Evolutionary conservation across 179 eudicot genomes (phyloP), one percentile per base, ranked within the genome.

Genomic region (Carnegiea gigantea): DNA sequence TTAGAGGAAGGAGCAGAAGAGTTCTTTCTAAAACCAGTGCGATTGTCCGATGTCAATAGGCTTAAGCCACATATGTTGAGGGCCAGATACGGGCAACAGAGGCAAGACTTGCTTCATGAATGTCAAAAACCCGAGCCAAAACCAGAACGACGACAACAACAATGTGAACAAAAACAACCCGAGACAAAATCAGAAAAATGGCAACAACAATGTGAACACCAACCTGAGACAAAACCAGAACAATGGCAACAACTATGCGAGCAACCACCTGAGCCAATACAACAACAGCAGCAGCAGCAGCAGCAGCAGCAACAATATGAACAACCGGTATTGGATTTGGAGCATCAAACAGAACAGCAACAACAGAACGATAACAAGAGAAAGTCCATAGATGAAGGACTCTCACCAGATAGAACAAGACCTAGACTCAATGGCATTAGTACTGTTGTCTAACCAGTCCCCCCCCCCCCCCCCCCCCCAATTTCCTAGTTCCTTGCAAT

Each of bases 1-100:
- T 90, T 95, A 76, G 97, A 95, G 79, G 98, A 88, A 88, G 99
- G 99, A 77, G 99, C 99, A 49, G 94, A 95, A 74, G 97, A 94
- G 59, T 95, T 94, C 75, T 90, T 95, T 76, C 89, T 95, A 2
- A 95, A 95, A 89, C 99, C 99, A 70, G 95, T 95, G 83, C 83
- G 84, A 21, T 57, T 84, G 74, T 82, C 93, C 28, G 99, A 95
- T 88, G 92, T 95, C 72, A 90, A 86, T 82, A 94, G 91, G 88
- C 94, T 95, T 40, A 90, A 62, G 79, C 94, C 95, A 28, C 95
- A 94, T 82, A 89, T 95, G 90, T 82, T 93, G 90, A 93, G 88
- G 88, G 87, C 97, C 81, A 93, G 88, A 86, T 76, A 80, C 36
- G 88, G 85, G 77, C 81, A 70, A 76, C 87, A 84, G 70, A 84